A percentile compares a stretch with the other conserved stretches of the same genome.
phyloP scores from a whole-genome alignment of 331 rosid species.

The Saraca asoca region DNA sequence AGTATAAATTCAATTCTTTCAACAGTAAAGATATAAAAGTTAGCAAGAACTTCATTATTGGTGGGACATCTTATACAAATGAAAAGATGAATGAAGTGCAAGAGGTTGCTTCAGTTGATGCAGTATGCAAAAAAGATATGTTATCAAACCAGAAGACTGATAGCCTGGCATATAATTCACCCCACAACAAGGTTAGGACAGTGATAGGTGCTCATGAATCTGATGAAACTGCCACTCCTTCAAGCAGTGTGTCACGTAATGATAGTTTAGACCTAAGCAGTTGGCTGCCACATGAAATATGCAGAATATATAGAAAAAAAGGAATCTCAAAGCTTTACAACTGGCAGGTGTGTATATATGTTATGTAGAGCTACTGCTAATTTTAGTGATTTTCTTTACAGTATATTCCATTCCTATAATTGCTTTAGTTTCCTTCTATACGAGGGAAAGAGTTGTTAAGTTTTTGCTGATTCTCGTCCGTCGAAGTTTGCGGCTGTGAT shows the following conservation, averaged over 20 bases:
- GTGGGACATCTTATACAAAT: constrained; percentile 37
- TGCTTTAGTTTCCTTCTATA: background rate
- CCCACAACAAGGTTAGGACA: constrained; percentile 36
- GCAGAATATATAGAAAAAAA: constrained; percentile 70
- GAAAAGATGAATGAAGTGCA: constrained; percentile 41
- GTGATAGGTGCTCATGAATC: constrained; percentile 41
- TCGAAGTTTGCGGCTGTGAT: constrained; percentile 17
- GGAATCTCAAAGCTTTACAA: constrained; percentile 81
- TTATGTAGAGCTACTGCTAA: constrained; percentile 21
- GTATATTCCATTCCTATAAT: constrained; percentile 15
- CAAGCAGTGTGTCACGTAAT: constrained; percentile 53
- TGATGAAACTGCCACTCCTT: constrained; percentile 63
- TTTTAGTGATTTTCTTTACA: constrained; percentile 10
- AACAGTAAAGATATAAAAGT: constrained; percentile 19
- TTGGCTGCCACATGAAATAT: constrained; percentile 91
- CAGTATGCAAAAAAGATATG: constrained; percentile 35
- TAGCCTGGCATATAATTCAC: constrained; percentile 47
- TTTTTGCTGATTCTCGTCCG: background rate
- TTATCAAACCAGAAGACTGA: constrained; percentile 38
- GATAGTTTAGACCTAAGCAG: constrained; percentile 57
- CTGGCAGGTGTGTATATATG: constrained; percentile 75
- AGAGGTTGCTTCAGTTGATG: constrained; percentile 40
- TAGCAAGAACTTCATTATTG: constrained; percentile 9
- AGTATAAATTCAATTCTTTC: constrained; percentile 39
- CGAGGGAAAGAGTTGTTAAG: background rate